A percentile compares a stretch with the other conserved stretches of the same genome.
phyloP scores from a whole-genome alignment of 345 rosid species.

The Pelargonium nanum region DNA sequence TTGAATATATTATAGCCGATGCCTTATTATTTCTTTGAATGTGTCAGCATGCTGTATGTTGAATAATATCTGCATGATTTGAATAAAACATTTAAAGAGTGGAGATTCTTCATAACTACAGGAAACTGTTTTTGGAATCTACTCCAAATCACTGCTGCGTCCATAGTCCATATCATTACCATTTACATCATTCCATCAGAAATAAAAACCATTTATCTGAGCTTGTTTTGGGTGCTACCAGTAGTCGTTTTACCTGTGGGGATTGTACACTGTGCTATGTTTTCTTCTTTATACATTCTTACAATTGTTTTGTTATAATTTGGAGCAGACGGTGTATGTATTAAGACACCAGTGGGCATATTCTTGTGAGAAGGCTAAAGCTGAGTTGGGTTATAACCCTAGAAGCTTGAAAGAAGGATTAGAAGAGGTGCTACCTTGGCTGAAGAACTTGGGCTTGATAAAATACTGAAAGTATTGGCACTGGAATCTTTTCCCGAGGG shows the following conservation, averaged over 20 bases:
- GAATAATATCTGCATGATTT: background rate
- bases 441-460: conserved; percentile 55
- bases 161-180: too few species aligned
- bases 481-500: background rate
- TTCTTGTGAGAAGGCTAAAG: conserved; percentile 74
- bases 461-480: conserved; percentile 30
- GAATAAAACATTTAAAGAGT: too few species aligned
- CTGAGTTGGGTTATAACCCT: conserved; percentile 68
- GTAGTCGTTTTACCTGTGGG: too few species aligned
- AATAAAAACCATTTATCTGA: too few species aligned
- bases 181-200: too few species aligned
- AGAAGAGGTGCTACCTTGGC: conserved; percentile 70
- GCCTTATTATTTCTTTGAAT: background rate
- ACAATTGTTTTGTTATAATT: background rate
- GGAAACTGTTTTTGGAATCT: background rate
- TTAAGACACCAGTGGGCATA: conserved; percentile 82
- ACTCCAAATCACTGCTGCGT: too few species aligned
- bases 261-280: too few species aligned
- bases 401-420: conserved; percentile 73
- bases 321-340: conserved; percentile 55
- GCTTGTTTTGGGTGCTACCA: too few species aligned
- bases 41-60: background rate
- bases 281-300: background rate
- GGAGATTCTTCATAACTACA: background rate
- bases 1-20: too few species aligned